phyloP scores from a whole-genome alignment of 257 asterid genomes.

The Capsicum pubescens region DNA sequence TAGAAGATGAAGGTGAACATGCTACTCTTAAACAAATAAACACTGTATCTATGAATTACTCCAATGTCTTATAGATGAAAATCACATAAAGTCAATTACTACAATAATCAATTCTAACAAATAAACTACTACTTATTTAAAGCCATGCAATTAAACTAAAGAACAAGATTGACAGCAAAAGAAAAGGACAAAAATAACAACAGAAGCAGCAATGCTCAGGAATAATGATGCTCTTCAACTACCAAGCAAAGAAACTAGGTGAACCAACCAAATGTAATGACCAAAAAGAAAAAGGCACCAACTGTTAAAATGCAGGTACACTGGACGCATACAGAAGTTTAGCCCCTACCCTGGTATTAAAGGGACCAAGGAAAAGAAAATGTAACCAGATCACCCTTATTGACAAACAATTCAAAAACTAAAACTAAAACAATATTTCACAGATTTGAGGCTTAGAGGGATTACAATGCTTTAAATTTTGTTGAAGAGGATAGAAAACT shows the following conservation, averaged over 20 bases:
- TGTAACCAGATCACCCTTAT: not conserved
- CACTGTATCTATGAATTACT: not conserved
- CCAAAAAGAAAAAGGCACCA: not conserved
- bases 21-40: not conserved
- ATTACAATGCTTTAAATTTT: not conserved
- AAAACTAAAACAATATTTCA: not conserved
- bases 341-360: not conserved
- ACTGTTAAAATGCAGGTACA: not conserved
- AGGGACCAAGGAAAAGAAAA: not conserved
- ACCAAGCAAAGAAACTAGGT: not conserved
- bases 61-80: not conserved
- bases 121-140: not conserved
- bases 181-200: not conserved
- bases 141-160: not conserved
- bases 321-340: not conserved
- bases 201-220: not conserved
- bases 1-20: not conserved
- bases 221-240: not conserved
- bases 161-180: not conserved
- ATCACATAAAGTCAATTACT: not conserved
- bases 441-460: not conserved
- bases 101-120: not conserved
- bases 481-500: not conserved
- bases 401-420: not conserved
- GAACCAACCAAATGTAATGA: not conserved